Evolutionary conservation across 352 stramenopile species (phyloP).

Genomic region (Phytophthora niederhauseri): DNA sequence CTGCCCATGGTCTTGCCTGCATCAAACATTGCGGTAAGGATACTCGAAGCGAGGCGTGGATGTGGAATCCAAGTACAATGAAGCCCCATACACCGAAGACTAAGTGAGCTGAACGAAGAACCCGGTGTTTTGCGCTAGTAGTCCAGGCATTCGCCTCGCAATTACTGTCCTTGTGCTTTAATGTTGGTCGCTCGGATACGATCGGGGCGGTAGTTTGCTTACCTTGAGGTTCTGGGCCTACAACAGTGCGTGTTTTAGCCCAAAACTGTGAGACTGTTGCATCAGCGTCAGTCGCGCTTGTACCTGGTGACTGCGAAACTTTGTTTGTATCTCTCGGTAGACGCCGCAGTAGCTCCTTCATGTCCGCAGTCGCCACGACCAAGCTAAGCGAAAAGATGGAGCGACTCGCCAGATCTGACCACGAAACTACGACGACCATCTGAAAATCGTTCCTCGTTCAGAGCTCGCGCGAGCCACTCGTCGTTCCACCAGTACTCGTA

Average conservation of each 20-base stretch:
- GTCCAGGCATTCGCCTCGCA: background rate
- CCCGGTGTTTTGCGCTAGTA: background rate
- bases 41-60: constrained; percentile 5
- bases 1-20: constrained; percentile 34
- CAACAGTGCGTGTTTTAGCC: too few relatives aligned
- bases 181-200: too few relatives aligned
- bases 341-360: constrained; percentile 29
- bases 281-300: background rate
- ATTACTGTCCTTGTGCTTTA: background rate
- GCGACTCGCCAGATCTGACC: constrained; percentile 29
- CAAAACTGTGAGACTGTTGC: background rate
- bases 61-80: constrained; percentile 18
- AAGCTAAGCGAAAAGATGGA: constrained; percentile 31
- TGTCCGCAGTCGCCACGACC: constrained; percentile 19
- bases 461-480: constrained; percentile 28
- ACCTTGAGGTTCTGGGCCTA: too few relatives aligned
- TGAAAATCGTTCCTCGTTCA: constrained; percentile 40
- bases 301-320: background rate
- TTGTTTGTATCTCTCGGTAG: background rate
- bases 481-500: constrained; percentile 31
- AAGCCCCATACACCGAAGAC: background rate
- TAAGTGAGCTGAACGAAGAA: background rate
- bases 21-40: constrained; percentile 18
- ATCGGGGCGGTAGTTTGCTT: too few relatives aligned
- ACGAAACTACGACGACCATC: constrained; percentile 38